Conservation (phyloP, 2,329 filamentous ascomycete genomes). For the Aspergillus sp. region DNA sequence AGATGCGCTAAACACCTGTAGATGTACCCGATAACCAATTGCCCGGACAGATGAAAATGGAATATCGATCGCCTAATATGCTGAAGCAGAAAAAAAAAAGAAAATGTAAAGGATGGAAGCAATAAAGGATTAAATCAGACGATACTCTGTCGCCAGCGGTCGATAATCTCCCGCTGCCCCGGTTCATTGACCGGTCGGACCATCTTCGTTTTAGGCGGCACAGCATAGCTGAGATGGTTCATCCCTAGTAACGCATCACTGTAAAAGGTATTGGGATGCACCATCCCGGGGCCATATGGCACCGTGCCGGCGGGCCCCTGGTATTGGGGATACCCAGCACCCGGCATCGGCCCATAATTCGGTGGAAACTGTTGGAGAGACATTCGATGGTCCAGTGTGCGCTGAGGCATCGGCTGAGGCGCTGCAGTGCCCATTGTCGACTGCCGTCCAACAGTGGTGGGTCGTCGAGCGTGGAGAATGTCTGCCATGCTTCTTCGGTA, state of each 20-base stretch:
- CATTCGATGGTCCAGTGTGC: conserved; percentile 27
- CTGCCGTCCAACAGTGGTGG: conserved; percentile 38
- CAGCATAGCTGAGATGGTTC: conserved; percentile 30
- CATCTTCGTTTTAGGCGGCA: conserved; percentile 28
- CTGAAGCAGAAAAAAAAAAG: not conserved
- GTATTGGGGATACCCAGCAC: conserved; percentile 17
- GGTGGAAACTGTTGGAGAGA: conserved; percentile 34
- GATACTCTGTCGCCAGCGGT: conserved; percentile 59
- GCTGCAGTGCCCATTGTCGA: conserved; percentile 27
- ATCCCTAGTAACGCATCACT: conserved; percentile 31
- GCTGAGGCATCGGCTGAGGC: conserved; percentile 20
- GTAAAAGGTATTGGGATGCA: conserved; percentile 30
- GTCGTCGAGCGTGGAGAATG: conserved; percentile 55
- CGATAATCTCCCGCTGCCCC: conserved; percentile 58
- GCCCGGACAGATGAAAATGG: not conserved
- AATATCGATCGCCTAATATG: not conserved
- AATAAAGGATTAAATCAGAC: conserved; percentile 16
- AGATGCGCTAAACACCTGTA: not conserved
- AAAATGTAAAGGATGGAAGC: not conserved
- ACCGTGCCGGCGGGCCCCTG: conserved; percentile 22
- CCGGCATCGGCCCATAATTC: conserved; percentile 21
- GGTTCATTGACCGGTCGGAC: conserved; percentile 47
- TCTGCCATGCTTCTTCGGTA: conserved; percentile 50
- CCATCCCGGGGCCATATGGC: conserved; percentile 30
- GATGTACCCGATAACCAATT: not conserved